Conservation (phyloP, 139 green algal species). For the Chlamydomonas schloesseri region DNA sequence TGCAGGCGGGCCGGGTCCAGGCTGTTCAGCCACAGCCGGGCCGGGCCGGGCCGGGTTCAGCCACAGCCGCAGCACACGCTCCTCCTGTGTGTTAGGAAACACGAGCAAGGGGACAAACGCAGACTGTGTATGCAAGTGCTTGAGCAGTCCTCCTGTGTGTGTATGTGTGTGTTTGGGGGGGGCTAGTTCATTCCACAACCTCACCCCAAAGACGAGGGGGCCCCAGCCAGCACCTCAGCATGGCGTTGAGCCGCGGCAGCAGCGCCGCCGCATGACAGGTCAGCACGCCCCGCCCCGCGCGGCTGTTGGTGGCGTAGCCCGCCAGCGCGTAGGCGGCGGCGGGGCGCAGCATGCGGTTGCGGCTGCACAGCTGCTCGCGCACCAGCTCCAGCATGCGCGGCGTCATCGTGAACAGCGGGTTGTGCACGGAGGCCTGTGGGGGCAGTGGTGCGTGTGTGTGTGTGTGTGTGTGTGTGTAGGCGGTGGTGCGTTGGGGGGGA, state of each 20-base stretch:
- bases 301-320: constrained; percentile 30
- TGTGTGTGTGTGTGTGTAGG: too few species aligned
- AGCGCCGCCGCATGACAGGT: background rate
- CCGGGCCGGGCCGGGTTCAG: too few species aligned
- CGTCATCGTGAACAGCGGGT: constrained; percentile 23
- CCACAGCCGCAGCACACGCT: constrained; percentile 54
- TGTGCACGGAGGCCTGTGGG: constrained; percentile 24
- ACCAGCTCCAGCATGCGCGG: background rate
- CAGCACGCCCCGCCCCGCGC: background rate
- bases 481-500: background rate
- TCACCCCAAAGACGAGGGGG: too few species aligned
- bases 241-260: constrained; percentile 31
- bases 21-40: constrained; percentile 56
- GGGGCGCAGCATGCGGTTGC: constrained; percentile 36
- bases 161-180: too few species aligned
- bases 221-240: constrained; percentile 20
- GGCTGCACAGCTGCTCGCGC: background rate
- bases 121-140: too few species aligned
- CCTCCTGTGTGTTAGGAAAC: too few species aligned
- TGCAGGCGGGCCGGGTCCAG: constrained; percentile 8
- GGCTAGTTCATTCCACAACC: too few species aligned
- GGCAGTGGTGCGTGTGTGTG: too few species aligned
- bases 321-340: constrained; percentile 38
- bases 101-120: too few species aligned
- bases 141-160: too few species aligned